Evolutionary conservation across 805 yeast species (phyloP).

Genomic region (Hanseniaspora singularis): DNA sequence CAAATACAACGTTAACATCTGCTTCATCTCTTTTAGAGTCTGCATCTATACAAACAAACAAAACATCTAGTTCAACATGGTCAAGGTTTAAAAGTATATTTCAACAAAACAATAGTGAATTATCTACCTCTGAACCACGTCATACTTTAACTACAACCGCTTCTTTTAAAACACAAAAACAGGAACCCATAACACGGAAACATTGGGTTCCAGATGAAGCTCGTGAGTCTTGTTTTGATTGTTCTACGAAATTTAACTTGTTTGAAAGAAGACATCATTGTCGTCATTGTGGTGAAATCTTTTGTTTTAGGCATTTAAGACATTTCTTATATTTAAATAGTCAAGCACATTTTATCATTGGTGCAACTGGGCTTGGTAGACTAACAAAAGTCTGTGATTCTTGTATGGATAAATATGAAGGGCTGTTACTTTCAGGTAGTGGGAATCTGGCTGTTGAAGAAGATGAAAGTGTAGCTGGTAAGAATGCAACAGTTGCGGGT

Average conservation of each 20-base stretch:
- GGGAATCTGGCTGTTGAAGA: slow-evolving; percentile 10
- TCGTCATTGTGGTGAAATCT: slow-evolving; percentile 72
- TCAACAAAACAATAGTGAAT: no score
- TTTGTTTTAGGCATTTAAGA: slow-evolving; percentile 56
- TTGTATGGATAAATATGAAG: slow-evolving; percentile 53
- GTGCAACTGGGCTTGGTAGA: slow-evolving; percentile 43
- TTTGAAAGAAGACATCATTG: slow-evolving; percentile 77
- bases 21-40: not conserved
- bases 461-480: slow-evolving; percentile 1
- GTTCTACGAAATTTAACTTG: slow-evolving; percentile 58
- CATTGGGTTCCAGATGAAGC: slow-evolving; percentile 70
- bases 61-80: slow-evolving; percentile 8
- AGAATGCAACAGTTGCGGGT: slow-evolving; percentile 12
- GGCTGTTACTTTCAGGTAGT: slow-evolving; percentile 26
- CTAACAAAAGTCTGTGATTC: slow-evolving; percentile 57
- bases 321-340: slow-evolving; percentile 45
- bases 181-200: slow-evolving; percentile 34
- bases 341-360: slow-evolving; percentile 53
- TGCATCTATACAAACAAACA: not conserved
- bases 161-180: slow-evolving; percentile 6
- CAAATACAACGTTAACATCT: not conserved
- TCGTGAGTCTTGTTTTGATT: slow-evolving; percentile 52
- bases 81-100: slow-evolving; percentile 1
- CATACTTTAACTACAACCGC: slow-evolving; percentile 5
- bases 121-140: not conserved